Base-by-base conservation (phyloP, 257 asterid genomes). In the Anisodus acutangulus region DNA sequence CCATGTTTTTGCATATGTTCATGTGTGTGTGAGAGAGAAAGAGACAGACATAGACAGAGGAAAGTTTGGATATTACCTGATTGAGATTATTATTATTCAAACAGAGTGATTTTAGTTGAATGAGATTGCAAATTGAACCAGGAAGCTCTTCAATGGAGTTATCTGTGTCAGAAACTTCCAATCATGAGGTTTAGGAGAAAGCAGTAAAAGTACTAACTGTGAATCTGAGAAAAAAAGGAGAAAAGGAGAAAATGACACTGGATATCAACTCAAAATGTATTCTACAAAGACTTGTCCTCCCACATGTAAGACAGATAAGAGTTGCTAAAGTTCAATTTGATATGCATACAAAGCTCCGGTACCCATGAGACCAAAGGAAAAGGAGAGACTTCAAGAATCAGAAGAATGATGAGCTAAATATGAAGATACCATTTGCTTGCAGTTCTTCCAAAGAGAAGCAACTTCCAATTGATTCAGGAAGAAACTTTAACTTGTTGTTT, bases 401-500 rank as follows among this genome's bases (percentile, higher is more conserved):
- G 55, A 85, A 51, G 58, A 68, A 41, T 69, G 53, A 84, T 26
- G 72, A 80, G 80, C 51, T 35, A 83, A 54, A 87, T 79, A 59
- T 85, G 69, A 47, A 86, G 57, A 83, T 94, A 96, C 99, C 99
- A 86, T 96, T 92, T 83, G 98, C 99, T 86, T 94, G 99, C 82
- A 96, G 91, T 89, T 96, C 99, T 89, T 96, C 99, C 85, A 96
- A 89, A 53, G 98, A 94, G 88, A 89, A 94, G 89, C 99, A 96
- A 88, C 98, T 93, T 79, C 99, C 99, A 86, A 94, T 91, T 72
- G 99, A 96, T 87, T 96, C 98, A 0, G 99, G 98, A 69, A 96
- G 95, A 87, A 57, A 84, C 89, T 90, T 91, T 88, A 96, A 87
- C 89, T 93, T 90, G 92, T 96, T 94, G 90, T 88, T 93, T 57